Percentiles rank a stretch among this genome's conserved stretches.
Evolutionary conservation across 1,284 basidiomycete genomes (phyloP).

Genomic region (Rhodotorula sp.): DNA sequence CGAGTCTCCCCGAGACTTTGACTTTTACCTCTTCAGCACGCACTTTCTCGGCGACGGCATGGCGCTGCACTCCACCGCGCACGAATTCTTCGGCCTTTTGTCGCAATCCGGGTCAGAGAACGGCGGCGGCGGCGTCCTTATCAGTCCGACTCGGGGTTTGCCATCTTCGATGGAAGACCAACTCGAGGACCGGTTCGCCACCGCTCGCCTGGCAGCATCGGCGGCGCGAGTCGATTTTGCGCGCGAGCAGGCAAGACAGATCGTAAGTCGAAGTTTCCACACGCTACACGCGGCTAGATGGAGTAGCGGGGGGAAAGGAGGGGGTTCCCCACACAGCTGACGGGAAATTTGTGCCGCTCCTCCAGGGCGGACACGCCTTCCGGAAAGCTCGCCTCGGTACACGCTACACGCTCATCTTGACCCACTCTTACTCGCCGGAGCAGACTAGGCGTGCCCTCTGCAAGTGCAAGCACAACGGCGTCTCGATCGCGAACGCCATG

Average conservation of each 20-base stretch:
- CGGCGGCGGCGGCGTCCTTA: no score
- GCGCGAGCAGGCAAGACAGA: conserved; percentile 51
- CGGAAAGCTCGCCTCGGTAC: conserved; percentile 51
- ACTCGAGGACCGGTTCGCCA: neutral
- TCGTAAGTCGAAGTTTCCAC: conserved; percentile 32
- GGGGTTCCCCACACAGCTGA: no score
- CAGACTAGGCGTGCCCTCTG: conserved; percentile 57
- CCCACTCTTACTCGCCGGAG: conserved; percentile 58
- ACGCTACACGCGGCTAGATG: neutral
- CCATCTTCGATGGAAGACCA: neutral
- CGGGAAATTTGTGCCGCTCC: neutral
- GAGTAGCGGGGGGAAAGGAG: no score
- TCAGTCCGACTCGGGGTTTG: neutral
- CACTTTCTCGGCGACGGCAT: conserved; percentile 76
- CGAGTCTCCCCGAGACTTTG: conserved; percentile 49
- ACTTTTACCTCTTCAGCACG: conserved; percentile 65
- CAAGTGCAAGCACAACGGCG: conserved; percentile 65
- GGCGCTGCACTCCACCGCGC: conserved; percentile 69
- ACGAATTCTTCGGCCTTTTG: conserved; percentile 67
- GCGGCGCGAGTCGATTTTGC: conserved; percentile 58
- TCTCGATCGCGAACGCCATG: conserved; percentile 69
- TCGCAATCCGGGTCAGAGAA: conserved; percentile 4
- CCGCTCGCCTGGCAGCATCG: neutral
- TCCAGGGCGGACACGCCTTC: conserved; percentile 63
- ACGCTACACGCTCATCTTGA: conserved; percentile 66